Evolutionary conservation across 1,139 yeast species (phyloP).

Genomic region (Suhomyces yuchorum): DNA sequence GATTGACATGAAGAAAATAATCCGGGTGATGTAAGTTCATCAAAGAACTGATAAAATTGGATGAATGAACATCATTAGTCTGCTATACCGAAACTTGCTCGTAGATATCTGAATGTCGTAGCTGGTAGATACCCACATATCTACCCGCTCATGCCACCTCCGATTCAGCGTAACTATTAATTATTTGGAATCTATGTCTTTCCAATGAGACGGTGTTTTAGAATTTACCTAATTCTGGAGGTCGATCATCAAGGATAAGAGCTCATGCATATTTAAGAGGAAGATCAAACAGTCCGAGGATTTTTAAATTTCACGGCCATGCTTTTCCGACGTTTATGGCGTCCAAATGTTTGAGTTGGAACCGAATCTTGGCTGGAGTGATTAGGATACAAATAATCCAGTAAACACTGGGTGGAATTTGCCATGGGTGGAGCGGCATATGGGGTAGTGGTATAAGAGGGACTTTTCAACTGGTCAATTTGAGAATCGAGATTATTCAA

Average conservation of each 20-base stretch:
- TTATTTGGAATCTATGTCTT: not conserved
- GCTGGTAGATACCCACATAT: not conserved
- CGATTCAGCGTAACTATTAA: not conserved
- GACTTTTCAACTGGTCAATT: slow-evolving; percentile 9
- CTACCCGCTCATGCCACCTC: not conserved
- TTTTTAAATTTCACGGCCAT: slow-evolving; percentile 36
- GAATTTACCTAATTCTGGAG: not conserved
- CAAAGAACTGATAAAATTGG: not conserved
- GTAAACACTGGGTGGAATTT: slow-evolving; percentile 9
- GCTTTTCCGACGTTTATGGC: slow-evolving; percentile 34
- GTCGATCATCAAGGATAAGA: not conserved
- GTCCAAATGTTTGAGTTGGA: slow-evolving; percentile 8
- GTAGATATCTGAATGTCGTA: not conserved
- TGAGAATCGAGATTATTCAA: slow-evolving; percentile 23
- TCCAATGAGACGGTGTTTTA: not conserved
- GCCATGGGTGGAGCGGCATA: slow-evolving; percentile 1
- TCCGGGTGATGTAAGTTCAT: not conserved
- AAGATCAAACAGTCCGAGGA: slow-evolving; percentile 18
- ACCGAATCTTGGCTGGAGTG: not conserved
- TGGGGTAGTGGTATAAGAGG: not conserved
- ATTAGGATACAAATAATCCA: not conserved
- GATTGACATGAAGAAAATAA: not conserved
- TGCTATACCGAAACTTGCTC: not conserved
- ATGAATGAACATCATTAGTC: not conserved
- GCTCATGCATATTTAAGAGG: not conserved